These are phyloP conservation scores for Syzygium aromaticum DNA, from an alignment of 345 rosid species.

Conservation along the genomic window DNA sequence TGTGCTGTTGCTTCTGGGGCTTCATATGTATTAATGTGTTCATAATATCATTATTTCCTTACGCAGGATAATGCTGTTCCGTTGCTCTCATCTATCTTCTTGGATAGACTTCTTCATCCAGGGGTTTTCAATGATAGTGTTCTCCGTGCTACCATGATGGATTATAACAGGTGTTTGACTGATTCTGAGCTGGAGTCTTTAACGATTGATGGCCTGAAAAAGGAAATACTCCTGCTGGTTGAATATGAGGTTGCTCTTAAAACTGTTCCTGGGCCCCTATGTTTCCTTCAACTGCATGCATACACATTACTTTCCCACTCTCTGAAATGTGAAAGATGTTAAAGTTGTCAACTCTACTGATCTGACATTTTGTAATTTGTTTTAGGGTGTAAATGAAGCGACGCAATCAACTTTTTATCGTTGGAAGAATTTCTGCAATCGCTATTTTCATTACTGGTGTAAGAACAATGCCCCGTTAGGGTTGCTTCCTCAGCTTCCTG, in stretches of 20 bases:
- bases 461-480: constrained; percentile 63
- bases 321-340: neutral
- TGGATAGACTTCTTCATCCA: constrained; percentile 75
- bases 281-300: neutral
- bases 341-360: neutral
- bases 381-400: constrained; percentile 53
- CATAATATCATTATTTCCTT: neutral
- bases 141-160: constrained; percentile 61
- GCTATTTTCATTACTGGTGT: constrained; percentile 83
- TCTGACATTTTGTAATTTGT: constrained; percentile 4
- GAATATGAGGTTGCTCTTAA: constrained; percentile 57
- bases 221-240: constrained; percentile 66
- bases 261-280: neutral
- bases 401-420: constrained; percentile 41
- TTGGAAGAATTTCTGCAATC: constrained; percentile 69
- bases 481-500: constrained; percentile 44
- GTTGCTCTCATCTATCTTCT: constrained; percentile 71
- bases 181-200: constrained; percentile 76
- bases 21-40: neutral
- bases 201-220: constrained; percentile 70
- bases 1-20: neutral
- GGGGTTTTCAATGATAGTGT: constrained; percentile 56
- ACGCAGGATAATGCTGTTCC: constrained; percentile 69
- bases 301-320: neutral
- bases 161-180: constrained; percentile 69